Conservation (phyloP, 768 basidiomycete genomes). For the Boletellus ananiceps region DNA sequence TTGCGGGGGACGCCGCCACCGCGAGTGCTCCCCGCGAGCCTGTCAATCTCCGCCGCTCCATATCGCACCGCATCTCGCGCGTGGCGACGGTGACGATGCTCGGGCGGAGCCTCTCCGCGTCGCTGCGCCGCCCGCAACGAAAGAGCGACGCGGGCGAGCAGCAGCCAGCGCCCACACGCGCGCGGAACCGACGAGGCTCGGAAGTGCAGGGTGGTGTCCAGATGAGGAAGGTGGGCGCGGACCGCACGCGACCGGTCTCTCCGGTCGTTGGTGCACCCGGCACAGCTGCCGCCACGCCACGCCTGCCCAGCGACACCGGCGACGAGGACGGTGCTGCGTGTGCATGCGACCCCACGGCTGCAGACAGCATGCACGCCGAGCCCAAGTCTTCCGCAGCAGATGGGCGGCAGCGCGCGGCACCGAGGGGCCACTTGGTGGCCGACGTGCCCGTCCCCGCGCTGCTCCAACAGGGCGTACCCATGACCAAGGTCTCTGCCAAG, state of each 20-base stretch:
- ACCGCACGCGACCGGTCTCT: neutral
- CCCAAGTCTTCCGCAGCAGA: too few relatives aligned
- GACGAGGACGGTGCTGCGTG: neutral
- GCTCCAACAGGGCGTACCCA: slow-evolving; percentile 59
- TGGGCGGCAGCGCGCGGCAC: neutral
- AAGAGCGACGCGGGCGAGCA: neutral
- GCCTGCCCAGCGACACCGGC: neutral
- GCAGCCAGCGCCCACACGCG: too few relatives aligned
- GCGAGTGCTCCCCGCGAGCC: neutral
- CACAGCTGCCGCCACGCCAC: too few relatives aligned
- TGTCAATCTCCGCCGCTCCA: slow-evolving; percentile 27
- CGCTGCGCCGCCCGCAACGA: slow-evolving; percentile 12
- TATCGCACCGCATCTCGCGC: slow-evolving; percentile 35
- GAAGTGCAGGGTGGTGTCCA: slow-evolving; percentile 3
- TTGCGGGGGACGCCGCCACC: neutral
- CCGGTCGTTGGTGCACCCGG: neutral
- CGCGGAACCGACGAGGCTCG: too few relatives aligned
- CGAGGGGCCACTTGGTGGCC: slow-evolving; percentile 2
- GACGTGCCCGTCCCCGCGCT: slow-evolving; percentile 53
- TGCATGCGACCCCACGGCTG: neutral
- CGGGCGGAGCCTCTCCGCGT: slow-evolving; percentile 28
- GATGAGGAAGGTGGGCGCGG: slow-evolving; percentile 21
- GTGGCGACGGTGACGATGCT: slow-evolving; percentile 27
- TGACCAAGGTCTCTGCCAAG: slow-evolving; percentile 82
- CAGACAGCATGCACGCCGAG: neutral